Evolutionary conservation across 2,329 filamentous ascomycete species (phyloP), one percentile per base, ranked within the genome.

Genomic region (Corinectria fuckeliana): DNA sequence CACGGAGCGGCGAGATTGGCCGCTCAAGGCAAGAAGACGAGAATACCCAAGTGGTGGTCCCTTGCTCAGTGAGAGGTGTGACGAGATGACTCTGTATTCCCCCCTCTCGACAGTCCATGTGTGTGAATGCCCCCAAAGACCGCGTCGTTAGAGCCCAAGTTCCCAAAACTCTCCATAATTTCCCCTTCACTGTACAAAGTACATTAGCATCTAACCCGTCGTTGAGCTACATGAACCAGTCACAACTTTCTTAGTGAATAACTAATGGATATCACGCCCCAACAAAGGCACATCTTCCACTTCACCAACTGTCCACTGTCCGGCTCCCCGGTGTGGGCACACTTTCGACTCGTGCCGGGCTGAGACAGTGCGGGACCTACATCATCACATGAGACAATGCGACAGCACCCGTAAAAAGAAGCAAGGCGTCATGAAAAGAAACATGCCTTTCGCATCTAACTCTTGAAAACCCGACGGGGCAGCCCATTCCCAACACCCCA

Each of bases 321-420:
- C 53, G 50, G 32, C 53, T 66, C 65, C 67, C 65, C 55, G 53
- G 53, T 53, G 58, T 49, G 63, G 59, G 34, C 36, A 56, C n/a
- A 56, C 56, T 53, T 21, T 51, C n/a, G 44, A 20, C 20, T 54
- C 30, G 34, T 57, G 61, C 61, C 13, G 50, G 60, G 45, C 30
- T 23, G 28, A 66, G 53, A 65, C 59, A 60, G 51, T 56, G 59
- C 50, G 56, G 58, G 48, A 66, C 59, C 50, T 65, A 50, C 61
- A 48, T 60, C 48, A 56, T 48, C 47, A 42, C 50, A 49, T 44
- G 44, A 66, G 50, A 68, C 67, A 64, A 52, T 50, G 47, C 54
- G 42, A 34, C 48, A 39, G 26, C 32, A 54, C 47, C 41, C 13
- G 16, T 39, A 44, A 58, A 49, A 34, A 38, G 56, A 45, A 57